phyloP scores from a whole-genome alignment of 2,329 filamentous ascomycete genomes.

The Phialemonium atrogriseum region DNA sequence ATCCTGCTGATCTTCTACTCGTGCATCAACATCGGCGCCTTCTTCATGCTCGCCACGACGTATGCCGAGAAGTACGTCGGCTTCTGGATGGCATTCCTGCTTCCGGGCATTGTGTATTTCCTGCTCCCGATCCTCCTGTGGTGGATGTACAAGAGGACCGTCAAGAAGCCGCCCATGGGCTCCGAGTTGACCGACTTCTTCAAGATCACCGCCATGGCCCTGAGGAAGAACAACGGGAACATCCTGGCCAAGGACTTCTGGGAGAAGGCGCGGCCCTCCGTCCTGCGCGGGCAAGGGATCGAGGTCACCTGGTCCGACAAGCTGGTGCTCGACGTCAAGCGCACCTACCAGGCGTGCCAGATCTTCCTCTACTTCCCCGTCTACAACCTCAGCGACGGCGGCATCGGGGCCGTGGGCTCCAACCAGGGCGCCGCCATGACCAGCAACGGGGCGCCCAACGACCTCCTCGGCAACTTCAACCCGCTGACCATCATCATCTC shows the following conservation, averaged over 20 bases:
- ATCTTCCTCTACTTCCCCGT: constrained; percentile 34
- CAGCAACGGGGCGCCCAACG: constrained; percentile 47
- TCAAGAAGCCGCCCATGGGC: constrained; percentile 51
- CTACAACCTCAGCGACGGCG: constrained; percentile 30
- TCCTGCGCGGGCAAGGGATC: constrained; percentile 31
- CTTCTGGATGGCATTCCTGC: constrained; percentile 61
- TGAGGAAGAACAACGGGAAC: constrained; percentile 43
- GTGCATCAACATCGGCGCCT: constrained; percentile 59
- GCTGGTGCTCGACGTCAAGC: constrained; percentile 57
- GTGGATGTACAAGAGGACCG: constrained; percentile 48
- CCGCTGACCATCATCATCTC: constrained; percentile 51
- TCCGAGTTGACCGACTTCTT: constrained; percentile 55
- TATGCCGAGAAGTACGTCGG: constrained; percentile 71
- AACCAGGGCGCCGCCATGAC: constrained; percentile 34
- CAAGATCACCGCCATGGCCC: constrained; percentile 44
- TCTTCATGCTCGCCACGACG: constrained; percentile 54
- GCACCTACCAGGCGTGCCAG: constrained; percentile 34
- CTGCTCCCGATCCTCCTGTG: constrained; percentile 44
- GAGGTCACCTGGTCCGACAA: constrained; percentile 56
- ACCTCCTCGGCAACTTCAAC: constrained; percentile 52
- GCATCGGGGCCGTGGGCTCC: constrained; percentile 25
- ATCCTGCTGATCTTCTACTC: constrained; percentile 47
- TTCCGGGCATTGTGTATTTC: constrained; percentile 18
- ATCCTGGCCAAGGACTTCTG: constrained; percentile 48
- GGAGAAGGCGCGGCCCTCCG: constrained; percentile 49